Base-by-base conservation (phyloP, 768 basidiomycete genomes). In the Pisolithus albus region DNA sequence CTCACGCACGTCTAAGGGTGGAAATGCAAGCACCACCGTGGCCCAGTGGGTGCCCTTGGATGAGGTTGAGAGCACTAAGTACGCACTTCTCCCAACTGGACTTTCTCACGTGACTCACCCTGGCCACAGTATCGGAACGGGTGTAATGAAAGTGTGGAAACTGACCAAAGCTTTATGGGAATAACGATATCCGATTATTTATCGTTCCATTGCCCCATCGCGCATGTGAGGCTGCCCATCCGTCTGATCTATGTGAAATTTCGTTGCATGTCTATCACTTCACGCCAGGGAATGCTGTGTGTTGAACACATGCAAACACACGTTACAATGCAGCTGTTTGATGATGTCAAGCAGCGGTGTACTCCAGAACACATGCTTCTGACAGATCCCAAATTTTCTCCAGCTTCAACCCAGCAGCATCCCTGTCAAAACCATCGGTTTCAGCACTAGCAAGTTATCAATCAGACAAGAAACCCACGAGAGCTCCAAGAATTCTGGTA, bases 61-160 rank as follows among this genome's bases (percentile, higher is more conserved):
- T 46, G 78, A 80, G 49, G 82, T 88, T 30, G 65, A 70, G 44
- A 64, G 75, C 49, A 73, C 77, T 46, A 86, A 88, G 88, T 85
- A 72, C 63, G 80, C 49, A 18, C 52, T 18, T 13, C 38, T 30
- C 1, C 24, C 24, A 23, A 45, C 34, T 41, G 19, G 21, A 34
- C 34, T 15, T 15, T 34, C 34, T 10, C 46, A 24, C 47, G 15
- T 15, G 37, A 18, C 18, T 44, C 37, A 36, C 19, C 38, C 47
- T 26, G 7, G 8, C 37, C 49, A 36, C 59, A 90, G 87, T 61
- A 81, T 87, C 58, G 81, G 86, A 55, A 88, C 83, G 13, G 88
- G 88, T 23, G 79, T 86, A 34, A 60, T 79, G 60, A 89, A 90
- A 69, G 75, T 88, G 49, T 90, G 86, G 87, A 78, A 79, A 49